Evolutionary conservation across 345 rosid species (phyloP), one percentile per base, ranked within the genome.

Genomic region (Salix brachista): DNA sequence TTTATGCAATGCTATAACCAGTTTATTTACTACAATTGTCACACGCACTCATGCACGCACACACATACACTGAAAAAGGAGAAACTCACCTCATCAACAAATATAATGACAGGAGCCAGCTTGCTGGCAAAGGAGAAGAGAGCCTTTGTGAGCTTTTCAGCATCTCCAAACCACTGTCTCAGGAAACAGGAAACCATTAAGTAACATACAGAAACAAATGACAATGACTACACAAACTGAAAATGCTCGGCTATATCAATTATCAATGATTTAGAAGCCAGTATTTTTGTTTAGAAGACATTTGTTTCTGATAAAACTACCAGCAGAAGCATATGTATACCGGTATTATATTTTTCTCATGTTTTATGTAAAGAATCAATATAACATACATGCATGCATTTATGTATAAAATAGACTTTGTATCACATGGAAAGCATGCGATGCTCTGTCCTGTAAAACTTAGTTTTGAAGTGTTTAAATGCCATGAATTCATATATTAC

Each of bases 81-180:
- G 61, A 26, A 67, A 73, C 81, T 80, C 77, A 94, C 99, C 97
- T 96, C 99, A 56, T 96, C 99, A 75, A 96, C 97, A 88, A 96
- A 94, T 80, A 96, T 89, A 77, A 96, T 89, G 44, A 92, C 98
- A 36, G 99, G 99, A 12, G 97, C 91, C 79, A 96, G 89, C 80
- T 90, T 92, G 86, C 90, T 86, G 41, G 97, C 98, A 86, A 94
- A 96, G 58, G 99, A 92, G 85, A 96, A 96, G 32, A 96, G 91
- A 72, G 97, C 97, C 86, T 91, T 93, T 1, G 98, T 96, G 70
- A 96, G 97, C 88, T 96, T 96, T 85, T 93, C 99, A 32, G 99
- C 98, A 80, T 96, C 98, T 86, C 99, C 99, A 87, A 93, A 93
- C 99, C 98, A 94, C 99, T 96, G 87, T 70, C 78, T 78, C 74